A percentile compares a stretch with the other conserved stretches of the same genome.
Conservation (phyloP, 441 rosid species). For the Corymbia citriodora region DNA sequence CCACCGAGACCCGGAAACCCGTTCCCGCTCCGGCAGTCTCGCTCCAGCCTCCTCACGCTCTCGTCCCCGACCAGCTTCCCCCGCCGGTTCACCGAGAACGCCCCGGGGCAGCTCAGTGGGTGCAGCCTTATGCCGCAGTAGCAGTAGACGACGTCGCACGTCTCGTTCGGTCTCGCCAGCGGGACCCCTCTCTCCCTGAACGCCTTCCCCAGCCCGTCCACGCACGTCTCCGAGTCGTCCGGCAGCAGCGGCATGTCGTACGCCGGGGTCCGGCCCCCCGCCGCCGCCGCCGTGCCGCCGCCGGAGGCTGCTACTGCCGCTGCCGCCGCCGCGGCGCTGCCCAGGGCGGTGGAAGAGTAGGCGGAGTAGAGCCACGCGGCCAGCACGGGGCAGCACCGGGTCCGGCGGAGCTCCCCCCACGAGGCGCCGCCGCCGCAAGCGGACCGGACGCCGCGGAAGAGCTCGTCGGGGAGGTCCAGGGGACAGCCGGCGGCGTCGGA, state of each 20-base stretch:
- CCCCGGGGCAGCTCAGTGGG: constrained; percentile 62
- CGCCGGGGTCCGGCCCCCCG: constrained; percentile 7
- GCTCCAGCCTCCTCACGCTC: constrained; percentile 60
- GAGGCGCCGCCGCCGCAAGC: constrained; percentile 33
- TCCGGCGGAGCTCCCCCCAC: constrained; percentile 30
- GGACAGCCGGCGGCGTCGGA: constrained; percentile 64
- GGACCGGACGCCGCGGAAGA: constrained; percentile 49
- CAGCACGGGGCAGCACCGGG: constrained; percentile 81
- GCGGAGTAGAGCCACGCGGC: constrained; percentile 88
- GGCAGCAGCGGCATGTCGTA: constrained; percentile 82
- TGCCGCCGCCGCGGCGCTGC: background rate
- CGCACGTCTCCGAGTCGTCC: constrained; percentile 91
- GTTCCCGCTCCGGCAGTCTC: constrained; percentile 47
- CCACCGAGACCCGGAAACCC: constrained; percentile 59
- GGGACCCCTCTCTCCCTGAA: constrained; percentile 60
- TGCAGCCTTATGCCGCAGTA: constrained; percentile 87
- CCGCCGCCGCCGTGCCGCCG: constrained; percentile 6
- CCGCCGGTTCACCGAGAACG: constrained; percentile 37
- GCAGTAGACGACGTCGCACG: constrained; percentile 82
- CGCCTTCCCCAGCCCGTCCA: constrained; percentile 63
- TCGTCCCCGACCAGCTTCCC: constrained; percentile 62
- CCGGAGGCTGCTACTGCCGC: background rate
- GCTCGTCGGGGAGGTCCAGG: constrained; percentile 57
- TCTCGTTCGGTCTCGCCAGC: constrained; percentile 58
- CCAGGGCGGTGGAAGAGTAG: constrained; percentile 73